Base-by-base conservation (phyloP, 495 filamentous ascomycete species). In the Tetracladium marchalianum region DNA sequence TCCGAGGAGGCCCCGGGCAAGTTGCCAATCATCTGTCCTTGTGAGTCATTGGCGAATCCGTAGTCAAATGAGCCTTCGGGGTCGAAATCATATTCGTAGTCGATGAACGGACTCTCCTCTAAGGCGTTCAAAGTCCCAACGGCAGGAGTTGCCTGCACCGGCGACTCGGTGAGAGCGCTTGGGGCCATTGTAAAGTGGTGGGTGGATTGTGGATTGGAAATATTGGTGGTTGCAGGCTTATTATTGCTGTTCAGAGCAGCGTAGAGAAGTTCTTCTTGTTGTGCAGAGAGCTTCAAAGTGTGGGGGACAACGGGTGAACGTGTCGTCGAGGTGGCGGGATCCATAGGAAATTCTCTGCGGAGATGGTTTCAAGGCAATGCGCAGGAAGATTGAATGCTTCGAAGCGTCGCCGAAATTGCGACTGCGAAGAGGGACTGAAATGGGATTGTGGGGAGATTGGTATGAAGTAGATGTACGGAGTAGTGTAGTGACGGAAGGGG, bases 241-340 rank as follows among this genome's bases (percentile, higher is more conserved):
- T 68, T 70, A 63, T 90, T 90, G 44, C 90, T 93, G 39, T 82
- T 81, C 52, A 98, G 78, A 17, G 92, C 90, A 38, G 87, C 85
- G 35, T 89, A 80, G 35, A 97, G 68, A 34, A 96, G 80, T 58
- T 84, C 82, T 66, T 96, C 87, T 63, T 98, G 87, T 56, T 84
- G 80, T 13, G 84, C 81, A 33, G 87, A 66, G 5, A 56, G 44
- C 11, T 35, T 59, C 47, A 59, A 51, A 16, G 42, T 35, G 17
- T 51, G 55, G 32, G 22, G 22, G 22, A 27, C 22, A 27, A 27
- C 22, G 22, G 22, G 44, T 55, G 33, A 43, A 15, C 2, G 36
- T 43, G 24, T 44, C 17, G 22, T 47, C 9, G 13, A 16, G 9
- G 31, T 38, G 11, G 35, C 18, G 39, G 41, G 27, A 41, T 55